These are phyloP conservation scores for Geotrichum macrosporum DNA, from an alignment of 1,139 yeast genomes.

Conservation along the genomic window DNA sequence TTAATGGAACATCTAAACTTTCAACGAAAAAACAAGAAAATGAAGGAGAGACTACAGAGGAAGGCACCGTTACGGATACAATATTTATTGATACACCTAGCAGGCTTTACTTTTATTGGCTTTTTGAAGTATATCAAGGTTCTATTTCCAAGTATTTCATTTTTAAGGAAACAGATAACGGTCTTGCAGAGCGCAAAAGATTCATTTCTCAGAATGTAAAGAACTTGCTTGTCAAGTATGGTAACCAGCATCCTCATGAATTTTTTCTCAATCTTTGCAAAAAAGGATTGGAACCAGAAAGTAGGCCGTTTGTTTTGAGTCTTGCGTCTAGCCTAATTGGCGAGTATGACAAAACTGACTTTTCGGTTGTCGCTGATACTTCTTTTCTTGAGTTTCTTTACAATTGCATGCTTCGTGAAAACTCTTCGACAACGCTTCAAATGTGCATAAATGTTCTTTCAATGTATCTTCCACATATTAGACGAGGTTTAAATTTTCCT, in stretches of 20 bases:
- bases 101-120: conserved; percentile 10
- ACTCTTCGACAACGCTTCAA: conserved; percentile 43
- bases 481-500: conserved; percentile 41
- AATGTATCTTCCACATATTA: conserved; percentile 53
- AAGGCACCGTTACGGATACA: background rate
- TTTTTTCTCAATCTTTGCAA: conserved; percentile 14
- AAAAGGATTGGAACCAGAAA: conserved; percentile 15
- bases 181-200: conserved; percentile 38
- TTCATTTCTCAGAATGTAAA: conserved; percentile 48
- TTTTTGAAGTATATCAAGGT: conserved; percentile 8
- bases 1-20: conserved; percentile 25
- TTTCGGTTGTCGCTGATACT: conserved; percentile 10
- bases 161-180: conserved; percentile 17
- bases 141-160: conserved; percentile 7
- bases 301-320: conserved; percentile 12
- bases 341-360: conserved; percentile 4
- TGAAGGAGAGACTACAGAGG: conserved; percentile 19
- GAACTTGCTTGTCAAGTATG: conserved; percentile 33
- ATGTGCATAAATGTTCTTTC: conserved; percentile 45
- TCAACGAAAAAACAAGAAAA: conserved; percentile 5
- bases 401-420: conserved; percentile 46
- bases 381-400: conserved; percentile 33
- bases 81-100: conserved; percentile 12
- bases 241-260: conserved; percentile 2
- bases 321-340: conserved; percentile 16